Base-by-base conservation (phyloP, 2,329 filamentous ascomycete genomes). In the Sclerotinia subarctica region DNA sequence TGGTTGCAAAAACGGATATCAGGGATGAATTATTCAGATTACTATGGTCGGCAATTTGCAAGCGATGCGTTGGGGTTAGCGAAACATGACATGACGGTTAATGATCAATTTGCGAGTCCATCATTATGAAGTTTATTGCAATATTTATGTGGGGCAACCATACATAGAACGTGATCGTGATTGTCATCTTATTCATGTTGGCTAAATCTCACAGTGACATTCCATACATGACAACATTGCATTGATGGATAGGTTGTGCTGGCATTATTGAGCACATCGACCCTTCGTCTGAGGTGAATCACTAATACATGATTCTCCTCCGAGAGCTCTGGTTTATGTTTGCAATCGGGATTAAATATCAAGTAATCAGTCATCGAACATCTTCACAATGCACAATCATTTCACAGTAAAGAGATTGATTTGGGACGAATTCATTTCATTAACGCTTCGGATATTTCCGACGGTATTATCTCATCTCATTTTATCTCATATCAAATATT, bases 1-100 rank as follows among this genome's bases (percentile, higher is more conserved):
- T 67, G 47, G n/a, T n/a, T 54, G 32, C 49, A 62, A 53, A 44
- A 58, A 51, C 15, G 47, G 64, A 66, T 60, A 66, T 59, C 44
- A 60, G 64, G 64, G 53, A 60, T 66, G 64, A 66, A 47, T 21
- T 42, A 66, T 60, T 60, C 44, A 51, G 44, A 35, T 51, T 66
- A 38, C 2, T 44, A 42, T 60, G 53, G 54, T 49, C n/a, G 56
- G 52, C 44, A 51, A 15, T 26, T 51, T 63, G 29, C 46, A 51
- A 66, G 32, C 53, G 44, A 66, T 66, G 53, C 54, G 35, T 51
- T 60, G n/a, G 46, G 59, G 24, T 60, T 49, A 19, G 46, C 46
- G 47, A 1, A 62, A 26, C 19, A 38, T 26, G 32, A 63, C 19
- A 38, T 26, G n/a, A 63, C 24, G 59, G 47, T 51, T 51, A 63